Evolutionary conservation across 768 basidiomycete species (phyloP).

Genomic region (Lyophyllum decastes): DNA sequence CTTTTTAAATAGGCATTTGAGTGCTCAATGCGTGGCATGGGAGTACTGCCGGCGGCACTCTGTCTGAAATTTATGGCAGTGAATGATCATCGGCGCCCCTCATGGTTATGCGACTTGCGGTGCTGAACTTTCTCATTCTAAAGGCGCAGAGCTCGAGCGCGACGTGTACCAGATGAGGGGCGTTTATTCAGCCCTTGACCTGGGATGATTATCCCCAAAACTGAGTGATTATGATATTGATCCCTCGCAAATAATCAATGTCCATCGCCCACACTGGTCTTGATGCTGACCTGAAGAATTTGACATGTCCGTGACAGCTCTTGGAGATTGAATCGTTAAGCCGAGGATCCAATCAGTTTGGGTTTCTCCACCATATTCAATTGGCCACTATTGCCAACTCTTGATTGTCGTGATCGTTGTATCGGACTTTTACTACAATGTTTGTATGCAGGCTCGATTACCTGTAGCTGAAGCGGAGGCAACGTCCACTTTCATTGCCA

Average conservation of each 20-base stretch:
- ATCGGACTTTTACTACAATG: background rate
- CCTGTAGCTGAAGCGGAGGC: background rate
- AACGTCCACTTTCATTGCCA: background rate
- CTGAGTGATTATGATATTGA: background rate
- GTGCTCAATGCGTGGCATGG: background rate
- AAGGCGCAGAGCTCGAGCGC: background rate
- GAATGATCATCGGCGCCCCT: background rate
- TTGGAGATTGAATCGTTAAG: background rate
- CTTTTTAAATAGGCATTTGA: background rate
- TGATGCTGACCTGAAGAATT: background rate
- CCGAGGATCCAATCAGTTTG: background rate
- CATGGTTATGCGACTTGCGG: background rate
- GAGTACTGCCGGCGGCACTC: slow-evolving; percentile 1
- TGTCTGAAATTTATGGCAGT: background rate
- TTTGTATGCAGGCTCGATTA: too few species aligned
- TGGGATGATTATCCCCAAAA: background rate
- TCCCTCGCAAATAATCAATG: background rate
- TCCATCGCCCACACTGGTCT: background rate
- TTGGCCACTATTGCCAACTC: too few species aligned
- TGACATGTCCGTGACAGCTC: background rate
- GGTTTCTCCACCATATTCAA: background rate
- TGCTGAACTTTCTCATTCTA: too few species aligned
- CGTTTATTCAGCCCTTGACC: background rate
- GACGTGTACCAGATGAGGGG: background rate
- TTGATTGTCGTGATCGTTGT: background rate